These are phyloP conservation scores for Populus hybrid DNA, from an alignment of 441 rosid genomes.

Conservation along the genomic window DNA sequence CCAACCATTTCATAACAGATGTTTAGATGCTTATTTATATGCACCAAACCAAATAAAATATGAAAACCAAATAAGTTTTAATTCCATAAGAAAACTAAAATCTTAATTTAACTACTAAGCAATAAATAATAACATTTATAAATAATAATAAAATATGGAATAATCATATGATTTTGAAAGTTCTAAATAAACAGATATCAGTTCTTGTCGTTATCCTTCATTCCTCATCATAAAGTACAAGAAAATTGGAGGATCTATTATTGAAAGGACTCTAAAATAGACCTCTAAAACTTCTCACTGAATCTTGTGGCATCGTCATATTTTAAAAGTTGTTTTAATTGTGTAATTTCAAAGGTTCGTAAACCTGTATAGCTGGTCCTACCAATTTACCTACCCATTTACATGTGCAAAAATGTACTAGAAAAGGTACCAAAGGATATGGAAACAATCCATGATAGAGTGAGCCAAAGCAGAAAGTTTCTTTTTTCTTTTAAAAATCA, in stretches of 20 bases:
- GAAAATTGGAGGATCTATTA: not conserved
- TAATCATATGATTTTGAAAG: not conserved
- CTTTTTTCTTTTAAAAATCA: not conserved
- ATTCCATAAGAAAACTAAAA: not conserved
- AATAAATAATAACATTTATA: too few species aligned
- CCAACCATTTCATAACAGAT: not conserved
- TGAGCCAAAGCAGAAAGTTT: not conserved
- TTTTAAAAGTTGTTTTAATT: not conserved
- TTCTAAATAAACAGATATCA: too few species aligned
- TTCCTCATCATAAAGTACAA: not conserved
- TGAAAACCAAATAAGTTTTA: not conserved
- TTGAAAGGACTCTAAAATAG: not conserved
- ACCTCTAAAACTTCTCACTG: constrained; percentile 7
- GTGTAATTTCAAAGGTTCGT: not conserved
- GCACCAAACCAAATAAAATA: not conserved
- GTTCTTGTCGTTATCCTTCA: not conserved
- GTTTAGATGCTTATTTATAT: not conserved
- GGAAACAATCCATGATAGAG: not conserved
- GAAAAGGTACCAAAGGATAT: constrained; percentile 9
- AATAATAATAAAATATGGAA: too few species aligned
- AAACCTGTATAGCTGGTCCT: constrained; percentile 4
- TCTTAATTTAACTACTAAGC: not conserved
- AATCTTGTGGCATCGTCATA: not conserved
- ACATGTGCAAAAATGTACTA: constrained; percentile 4
- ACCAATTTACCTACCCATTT: not conserved